These are phyloP conservation scores for Claviceps sp. DNA, from an alignment of 2,329 filamentous ascomycete species.

Conservation along the genomic window DNA sequence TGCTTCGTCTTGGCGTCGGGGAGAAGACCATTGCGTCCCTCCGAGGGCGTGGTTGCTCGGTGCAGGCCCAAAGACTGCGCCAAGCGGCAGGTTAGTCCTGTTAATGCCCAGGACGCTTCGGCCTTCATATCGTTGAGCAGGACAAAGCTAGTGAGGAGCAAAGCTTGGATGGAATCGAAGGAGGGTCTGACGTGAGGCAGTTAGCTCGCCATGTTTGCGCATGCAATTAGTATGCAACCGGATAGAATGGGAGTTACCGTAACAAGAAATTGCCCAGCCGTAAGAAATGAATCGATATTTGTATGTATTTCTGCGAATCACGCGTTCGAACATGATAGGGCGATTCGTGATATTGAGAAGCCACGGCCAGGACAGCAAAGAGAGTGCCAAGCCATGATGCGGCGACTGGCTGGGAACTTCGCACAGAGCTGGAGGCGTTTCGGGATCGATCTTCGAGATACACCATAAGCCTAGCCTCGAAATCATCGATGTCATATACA, in stretches of 20 bases:
- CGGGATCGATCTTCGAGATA: constrained; percentile 52
- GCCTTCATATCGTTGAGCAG: constrained; percentile 58
- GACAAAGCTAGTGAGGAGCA: constrained; percentile 49
- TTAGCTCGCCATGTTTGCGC: neutral
- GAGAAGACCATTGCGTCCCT: constrained; percentile 29
- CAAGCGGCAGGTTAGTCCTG: constrained; percentile 50
- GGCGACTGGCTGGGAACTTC: constrained; percentile 38
- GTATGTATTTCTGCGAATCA: constrained; percentile 47
- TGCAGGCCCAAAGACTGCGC: constrained; percentile 52
- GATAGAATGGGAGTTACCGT: neutral
- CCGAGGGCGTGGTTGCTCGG: constrained; percentile 26
- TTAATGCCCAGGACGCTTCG: constrained; percentile 52
- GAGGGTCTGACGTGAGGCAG: constrained; percentile 33
- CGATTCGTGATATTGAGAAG: constrained; percentile 53
- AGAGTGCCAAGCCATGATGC: constrained; percentile 54
- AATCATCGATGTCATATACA: constrained; percentile 51
- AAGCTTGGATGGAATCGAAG: constrained; percentile 51
- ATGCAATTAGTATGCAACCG: too few relatives aligned
- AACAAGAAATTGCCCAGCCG: constrained; percentile 50
- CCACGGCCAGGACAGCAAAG: constrained; percentile 51
- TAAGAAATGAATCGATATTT: constrained; percentile 52
- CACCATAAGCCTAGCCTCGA: constrained; percentile 50
- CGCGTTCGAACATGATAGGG: constrained; percentile 47
- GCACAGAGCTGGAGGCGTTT: constrained; percentile 33
- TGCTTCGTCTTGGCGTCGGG: constrained; percentile 37